Base-by-base conservation (phyloP, 2,329 filamentous ascomycete genomes). In the Cladophialophora chaetospira region DNA sequence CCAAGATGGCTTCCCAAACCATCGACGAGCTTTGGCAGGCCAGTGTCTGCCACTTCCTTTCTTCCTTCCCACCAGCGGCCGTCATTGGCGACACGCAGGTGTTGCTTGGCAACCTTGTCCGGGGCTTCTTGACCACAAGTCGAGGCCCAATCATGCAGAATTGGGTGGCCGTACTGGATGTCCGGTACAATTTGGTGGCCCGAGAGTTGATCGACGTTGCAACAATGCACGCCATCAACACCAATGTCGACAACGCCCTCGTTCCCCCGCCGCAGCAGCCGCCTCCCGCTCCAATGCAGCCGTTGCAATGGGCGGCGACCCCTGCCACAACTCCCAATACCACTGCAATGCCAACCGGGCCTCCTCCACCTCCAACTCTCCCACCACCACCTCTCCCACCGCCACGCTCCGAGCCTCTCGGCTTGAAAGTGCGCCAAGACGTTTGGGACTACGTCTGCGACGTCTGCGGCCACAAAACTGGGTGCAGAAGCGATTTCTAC, bases 391-490 rank as follows among this genome's bases (percentile, higher is more conserved):
- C 36, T 9, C 36, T 11, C 15, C 6, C 17, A 5, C 35, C 13
- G 35, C 35, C 35, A 40, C 17, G 15, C 23, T 40, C 15, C 15
- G 15, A 21, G 13, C 17, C 5, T 5, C 8, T 40, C 8, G 15
- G 15, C 2, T 19, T 40, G 15, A 40, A 21, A 40, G 17, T 15
- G 36, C 17, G 36, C 36, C 36, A 40, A 10, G 10, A 45, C 2
- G 42, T 23, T 23, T 45, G 42, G 42, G 42, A n/a, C 10, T 45
- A 45, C 11, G 42, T 28, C 23, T 45, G 42, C 15, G 42, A 45
- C 15, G 15, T 29, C 23, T 45, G 42, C 42, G 21, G 21, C 11
- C 42, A 45, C 26, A 26, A 17, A 4, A 17, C 15, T 8, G 19
- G n/a, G 1, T 17, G 26, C 26, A 17, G 42, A 2, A n/a, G 21